Base-by-base conservation (phyloP, 192 early-diverging fungal species). In the Backusella circina region DNA sequence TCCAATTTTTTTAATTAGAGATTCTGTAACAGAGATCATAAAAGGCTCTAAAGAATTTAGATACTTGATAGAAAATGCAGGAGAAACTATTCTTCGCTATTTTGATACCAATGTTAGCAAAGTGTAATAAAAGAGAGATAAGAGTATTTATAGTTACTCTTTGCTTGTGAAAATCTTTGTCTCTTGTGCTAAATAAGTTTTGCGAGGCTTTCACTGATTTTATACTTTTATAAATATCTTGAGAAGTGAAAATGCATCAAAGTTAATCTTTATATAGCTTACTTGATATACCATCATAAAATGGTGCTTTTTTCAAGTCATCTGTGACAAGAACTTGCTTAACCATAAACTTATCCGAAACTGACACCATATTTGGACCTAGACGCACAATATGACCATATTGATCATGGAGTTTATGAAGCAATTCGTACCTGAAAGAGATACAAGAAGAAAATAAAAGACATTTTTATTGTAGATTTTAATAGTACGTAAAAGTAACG, bases 41-140 rank as follows among this genome's bases (percentile, higher is more conserved):
- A 84, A 76, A 0, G 81, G 86, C 37, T 88, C 87, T 5, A 88
- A 74, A 13, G 81, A 82, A 21, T 79, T 71, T n/a, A 87, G 74
- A 67, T 87, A 85, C 33, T 79, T 70, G 41, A 86, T 57, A 10
- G 82, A 79, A 51, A 88, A 88, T 30, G 84, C 83, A 32, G 86
- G 86, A 0, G 86, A 75, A 9, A 88, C 65, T 1, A 83, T 51
- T 33, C 82, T 83, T 74, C 88, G 47, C 85, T 86, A 81, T 15
- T 35, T 36, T 39, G 13, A 41, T 16, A 41, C 1, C 39, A 41
- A 41, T 12, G 39, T 18, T 41, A 41, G 3, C 39, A 41, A 41
- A 41, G 16, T 15, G 39, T 41, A 41, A 41, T 18, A 41, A 4
- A 13, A 41, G 39, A 16, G 39, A 41, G 13, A 15, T 15, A 15